Base-by-base conservation (phyloP, 2,329 filamentous ascomycete genomes). In the Pseudocercospora pini-densiflorae region DNA sequence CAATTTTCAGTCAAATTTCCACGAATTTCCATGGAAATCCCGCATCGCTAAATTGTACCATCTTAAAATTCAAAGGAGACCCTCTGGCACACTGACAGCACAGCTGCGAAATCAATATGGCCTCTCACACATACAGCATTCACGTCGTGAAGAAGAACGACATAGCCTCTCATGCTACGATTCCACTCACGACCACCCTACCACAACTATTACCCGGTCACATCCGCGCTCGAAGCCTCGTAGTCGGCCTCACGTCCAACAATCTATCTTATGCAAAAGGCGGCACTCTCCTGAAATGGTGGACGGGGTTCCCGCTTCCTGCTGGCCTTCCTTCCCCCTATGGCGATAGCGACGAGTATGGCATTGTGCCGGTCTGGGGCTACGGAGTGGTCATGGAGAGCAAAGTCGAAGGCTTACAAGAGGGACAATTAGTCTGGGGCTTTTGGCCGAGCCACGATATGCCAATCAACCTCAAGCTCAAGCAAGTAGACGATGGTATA, bases 301-400 rank as follows among this genome's bases (percentile, higher is more conserved):
- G 83, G 82, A 77, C 80, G 66, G 72, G 80, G 7, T 84, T 83
- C 70, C 83, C 80, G 0, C 76, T 82, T 0, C 82, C 81, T 0
- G 12, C 67, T 0, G 70, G 71, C 19, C 76, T 77, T 43, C 82
- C 82, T 0, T 53, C 71, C 0, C 73, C 75, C 1, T 79, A 77
- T 72, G 78, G 80, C 68, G 77, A 84, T 69, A 33, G 59, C 3
- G 53, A 72, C 2, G 70, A 72, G n/a, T 85, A 82, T 76, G 83
- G 82, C 3, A 81, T 83, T 65, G 81, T 82, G 12, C 80, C 81
- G 47, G 81, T 79, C n/a, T 85, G 83, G 83, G 84, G 84, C 0
- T 83, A 81, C 62, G 83, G 78, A 7, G 73, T 77, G 24, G 78
- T 84, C 4, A 53, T 81, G 5, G 80, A 81, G 3, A 81, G 78